phyloP scores from a whole-genome alignment of 257 asterid genomes.

The Rauvolfia tetraphylla region DNA sequence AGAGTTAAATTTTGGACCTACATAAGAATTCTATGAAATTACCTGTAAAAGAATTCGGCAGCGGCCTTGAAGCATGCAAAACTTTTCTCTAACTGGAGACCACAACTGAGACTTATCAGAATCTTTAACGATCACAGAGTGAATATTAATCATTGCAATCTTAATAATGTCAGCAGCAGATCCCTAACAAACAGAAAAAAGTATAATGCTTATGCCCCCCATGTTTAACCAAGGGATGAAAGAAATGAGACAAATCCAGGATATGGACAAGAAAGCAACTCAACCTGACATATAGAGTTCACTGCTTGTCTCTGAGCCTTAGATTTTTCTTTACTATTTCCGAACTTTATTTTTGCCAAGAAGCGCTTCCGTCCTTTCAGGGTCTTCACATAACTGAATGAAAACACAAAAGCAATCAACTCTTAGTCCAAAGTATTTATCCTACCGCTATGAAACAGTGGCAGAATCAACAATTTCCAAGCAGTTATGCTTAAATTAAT shows the following conservation, averaged over 20 bases:
- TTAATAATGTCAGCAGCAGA: conserved; percentile 97
- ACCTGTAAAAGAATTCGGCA: conserved; percentile 94
- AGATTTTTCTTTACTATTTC: conserved; percentile 76
- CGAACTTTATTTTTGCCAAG: conserved; percentile 80
- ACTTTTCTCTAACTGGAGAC: conserved; percentile 43
- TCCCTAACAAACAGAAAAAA: conserved; percentile 46
- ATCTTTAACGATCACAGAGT: conserved; percentile 55
- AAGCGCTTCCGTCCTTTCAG: conserved; percentile 88
- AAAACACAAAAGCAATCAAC: conserved; percentile 1
- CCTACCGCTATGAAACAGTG: neutral
- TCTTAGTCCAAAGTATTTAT: neutral
- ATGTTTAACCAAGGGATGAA: neutral
- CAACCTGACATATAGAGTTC: conserved; percentile 96
- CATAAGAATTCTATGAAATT: neutral
- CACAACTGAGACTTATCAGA: conserved; percentile 42
- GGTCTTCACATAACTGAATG: conserved; percentile 72
- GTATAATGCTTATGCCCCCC: neutral
- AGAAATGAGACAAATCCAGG: neutral
- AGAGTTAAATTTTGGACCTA: neutral
- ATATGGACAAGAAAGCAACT: conserved; percentile 16
- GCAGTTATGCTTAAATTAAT: neutral
- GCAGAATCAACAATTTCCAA: neutral
- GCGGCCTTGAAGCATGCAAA: conserved; percentile 72
- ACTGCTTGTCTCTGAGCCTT: conserved; percentile 99
- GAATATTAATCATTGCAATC: conserved; percentile 79